These are phyloP conservation scores for Ulota crispa DNA, from an alignment of 225 moss, liverwort and hornwort species.

Conservation along the genomic window DNA sequence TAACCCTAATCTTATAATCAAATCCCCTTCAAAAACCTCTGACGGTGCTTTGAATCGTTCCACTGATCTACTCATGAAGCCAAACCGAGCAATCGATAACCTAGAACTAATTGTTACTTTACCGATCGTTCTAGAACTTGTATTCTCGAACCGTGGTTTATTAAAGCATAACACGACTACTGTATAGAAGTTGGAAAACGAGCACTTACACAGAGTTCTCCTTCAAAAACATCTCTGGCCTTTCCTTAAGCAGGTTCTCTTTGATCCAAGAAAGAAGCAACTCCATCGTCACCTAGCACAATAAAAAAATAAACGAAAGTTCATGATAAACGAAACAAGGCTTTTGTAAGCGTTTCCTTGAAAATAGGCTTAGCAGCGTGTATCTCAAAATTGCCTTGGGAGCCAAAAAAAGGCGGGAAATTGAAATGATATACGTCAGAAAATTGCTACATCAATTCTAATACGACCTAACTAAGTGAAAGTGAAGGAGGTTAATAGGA, in stretches of 20 bases:
- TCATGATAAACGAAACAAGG: background rate
- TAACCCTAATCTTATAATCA: too few species aligned
- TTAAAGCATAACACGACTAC: background rate
- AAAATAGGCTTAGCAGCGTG: background rate
- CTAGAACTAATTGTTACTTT: background rate
- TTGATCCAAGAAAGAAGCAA: slow-evolving; percentile 82
- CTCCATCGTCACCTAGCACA: slow-evolving; percentile 65
- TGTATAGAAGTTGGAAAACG: background rate
- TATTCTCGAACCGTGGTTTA: background rate
- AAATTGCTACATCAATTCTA: background rate
- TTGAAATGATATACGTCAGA: background rate
- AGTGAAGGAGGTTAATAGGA: background rate
- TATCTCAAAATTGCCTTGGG: background rate
- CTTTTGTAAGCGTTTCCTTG: background rate
- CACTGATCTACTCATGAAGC: background rate
- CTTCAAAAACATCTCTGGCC: slow-evolving; percentile 94
- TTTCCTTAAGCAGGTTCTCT: slow-evolving; percentile 77
- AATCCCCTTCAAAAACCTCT: too few species aligned
- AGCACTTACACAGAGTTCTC: slow-evolving; percentile 82
- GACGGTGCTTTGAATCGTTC: too few species aligned
- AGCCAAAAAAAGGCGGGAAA: background rate
- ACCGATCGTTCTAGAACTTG: background rate
- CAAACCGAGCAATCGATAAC: background rate
- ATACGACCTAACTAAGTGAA: background rate
- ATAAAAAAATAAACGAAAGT: background rate